These are phyloP conservation scores for Aegilops bicornis DNA, from an alignment of 176 grass and related monocot genomes.

Conservation along the genomic window DNA sequence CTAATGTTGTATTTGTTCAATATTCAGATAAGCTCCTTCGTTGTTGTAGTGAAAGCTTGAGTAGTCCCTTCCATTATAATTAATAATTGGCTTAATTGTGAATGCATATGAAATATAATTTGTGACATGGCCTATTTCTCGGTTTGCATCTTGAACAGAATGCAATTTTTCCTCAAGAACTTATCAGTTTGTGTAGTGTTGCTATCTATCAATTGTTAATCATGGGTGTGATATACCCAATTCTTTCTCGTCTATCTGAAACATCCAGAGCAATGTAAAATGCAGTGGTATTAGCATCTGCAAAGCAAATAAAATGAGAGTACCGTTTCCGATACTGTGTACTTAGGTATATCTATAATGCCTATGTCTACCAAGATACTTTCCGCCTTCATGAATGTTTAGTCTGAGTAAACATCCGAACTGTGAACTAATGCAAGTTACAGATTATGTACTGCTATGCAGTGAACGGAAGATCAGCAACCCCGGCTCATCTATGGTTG, in stretches of 20 bases:
- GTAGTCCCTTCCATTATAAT: neutral
- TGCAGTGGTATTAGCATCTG: neutral
- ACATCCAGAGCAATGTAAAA: constrained; percentile 2
- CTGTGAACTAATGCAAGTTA: constrained; percentile 49
- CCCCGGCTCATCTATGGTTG: constrained; percentile 86
- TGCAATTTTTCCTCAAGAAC: neutral
- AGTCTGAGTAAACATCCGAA: constrained; percentile 19
- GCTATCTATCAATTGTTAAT: neutral
- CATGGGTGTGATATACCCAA: neutral
- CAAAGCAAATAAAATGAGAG: neutral
- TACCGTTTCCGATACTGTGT: neutral
- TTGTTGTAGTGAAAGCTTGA: neutral
- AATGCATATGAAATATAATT: neutral
- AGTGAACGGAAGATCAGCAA: constrained; percentile 79
- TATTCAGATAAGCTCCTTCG: neutral
- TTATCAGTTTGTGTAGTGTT: neutral
- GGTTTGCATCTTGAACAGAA: neutral
- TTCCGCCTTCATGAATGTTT: constrained; percentile 13
- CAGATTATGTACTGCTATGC: constrained; percentile 99
- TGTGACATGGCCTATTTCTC: neutral
- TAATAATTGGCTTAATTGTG: neutral
- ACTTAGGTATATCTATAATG: neutral
- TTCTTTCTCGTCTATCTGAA: neutral
- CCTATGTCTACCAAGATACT: constrained; percentile 13
- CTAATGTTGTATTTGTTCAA: neutral